Evolutionary conservation across 192 early-diverging fungal species (phyloP), one percentile per base, ranked within the genome.

Genomic region (Coemansia sp.): DNA sequence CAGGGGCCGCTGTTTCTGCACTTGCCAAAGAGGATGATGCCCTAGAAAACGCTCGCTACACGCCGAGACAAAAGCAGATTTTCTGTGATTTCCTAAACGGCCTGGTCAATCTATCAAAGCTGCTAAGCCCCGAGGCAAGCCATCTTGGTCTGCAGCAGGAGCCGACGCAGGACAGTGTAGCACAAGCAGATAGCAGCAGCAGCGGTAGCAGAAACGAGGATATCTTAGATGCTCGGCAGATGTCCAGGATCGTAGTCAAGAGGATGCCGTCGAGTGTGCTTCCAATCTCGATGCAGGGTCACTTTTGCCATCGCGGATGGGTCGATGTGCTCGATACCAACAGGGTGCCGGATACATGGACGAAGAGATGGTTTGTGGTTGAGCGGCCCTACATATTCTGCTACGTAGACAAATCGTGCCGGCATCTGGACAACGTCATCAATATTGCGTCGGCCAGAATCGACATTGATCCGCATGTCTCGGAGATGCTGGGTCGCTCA

Each of bases 301-400:
- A 69, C 6, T 67, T 57, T 36, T 62, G 62, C 28, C 71, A 62
- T 23, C 52, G 45, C 55, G 71, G 75, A 3, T 74, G 61, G 64
- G 62, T 62, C 23, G 70, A 77, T 14, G 32, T 72, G 3, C 47
- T 72, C 49, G 72, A 71, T 24, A 75, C 72, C 2, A 78, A 69
- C 51, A 28, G 54, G 14, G 58, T 39, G 1, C 55, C 68, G 25
- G 72, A 90, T 51, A 64, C 68, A 18, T 95, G 94, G 94, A 72
- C 82, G 1, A 84, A 86, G 48, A 78, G 87, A 6, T 93, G 90
- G 89, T 87, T 90, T 76, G 90, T 93, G 32, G 62, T 85, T 0
- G 69, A 72, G 55, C 83, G 87, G 30, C 94, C 94, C 13, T 92
- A 90, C 65, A 66, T 95, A 30, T 92, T 90, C 63, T 84, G 93